phyloP scores from a whole-genome alignment of 1,139 yeast genomes.

The Debaryomyces sp. region DNA sequence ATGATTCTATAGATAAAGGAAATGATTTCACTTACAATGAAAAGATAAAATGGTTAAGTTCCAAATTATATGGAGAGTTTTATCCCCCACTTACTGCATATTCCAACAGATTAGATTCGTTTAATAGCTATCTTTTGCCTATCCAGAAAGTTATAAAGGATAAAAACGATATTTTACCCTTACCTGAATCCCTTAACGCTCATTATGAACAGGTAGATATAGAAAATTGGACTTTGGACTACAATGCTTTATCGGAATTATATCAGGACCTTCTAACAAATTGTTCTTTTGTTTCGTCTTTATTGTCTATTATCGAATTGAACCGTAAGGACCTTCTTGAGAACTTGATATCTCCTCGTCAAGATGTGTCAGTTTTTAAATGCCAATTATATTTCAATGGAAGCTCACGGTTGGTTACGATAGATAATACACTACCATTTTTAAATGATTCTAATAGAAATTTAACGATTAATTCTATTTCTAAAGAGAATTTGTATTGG shows the following conservation, averaged over 20 bases:
- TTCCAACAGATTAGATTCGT: constrained; percentile 17
- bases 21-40: constrained; percentile 19
- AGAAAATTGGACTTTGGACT: constrained; percentile 21
- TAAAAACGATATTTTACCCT: constrained; percentile 4
- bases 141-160: background rate
- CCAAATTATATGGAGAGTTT: constrained; percentile 29
- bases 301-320: constrained; percentile 45
- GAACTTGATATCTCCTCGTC: constrained; percentile 30
- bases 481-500: constrained; percentile 51
- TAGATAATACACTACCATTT: constrained; percentile 50
- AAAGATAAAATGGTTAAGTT: constrained; percentile 49
- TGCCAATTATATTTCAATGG: constrained; percentile 59
- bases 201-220: constrained; percentile 15
- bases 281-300: constrained; percentile 76
- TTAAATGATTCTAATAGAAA: constrained; percentile 21
- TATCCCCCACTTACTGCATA: constrained; percentile 41
- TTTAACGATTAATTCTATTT: constrained; percentile 41
- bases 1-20: constrained; percentile 17
- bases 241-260: constrained; percentile 24
- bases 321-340: constrained; percentile 16
- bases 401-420: constrained; percentile 47
- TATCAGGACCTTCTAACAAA: constrained; percentile 65
- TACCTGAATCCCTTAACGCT: constrained; percentile 24
- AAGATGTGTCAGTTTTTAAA: constrained; percentile 33
- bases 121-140: constrained; percentile 1